phyloP scores from a whole-genome alignment of 441 rosid species.

The Adansonia grandidieri region DNA sequence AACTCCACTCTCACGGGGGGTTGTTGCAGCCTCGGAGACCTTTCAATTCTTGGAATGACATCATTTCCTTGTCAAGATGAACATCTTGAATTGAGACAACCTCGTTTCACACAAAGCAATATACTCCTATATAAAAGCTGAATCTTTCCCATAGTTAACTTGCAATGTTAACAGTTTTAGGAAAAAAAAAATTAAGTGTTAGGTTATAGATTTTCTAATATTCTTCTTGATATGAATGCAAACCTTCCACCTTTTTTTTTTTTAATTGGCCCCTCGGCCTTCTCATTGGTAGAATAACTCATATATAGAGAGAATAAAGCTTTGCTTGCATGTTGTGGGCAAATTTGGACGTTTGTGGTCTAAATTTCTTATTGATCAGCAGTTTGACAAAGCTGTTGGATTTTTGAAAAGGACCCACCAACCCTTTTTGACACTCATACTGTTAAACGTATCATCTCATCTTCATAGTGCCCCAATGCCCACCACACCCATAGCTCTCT shows the following conservation, averaged over 20 bases:
- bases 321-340: slow-evolving; percentile 22
- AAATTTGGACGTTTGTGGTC: slow-evolving; percentile 39
- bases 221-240: slow-evolving; percentile 40
- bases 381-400: slow-evolving; percentile 38
- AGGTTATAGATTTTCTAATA: slow-evolving; percentile 27
- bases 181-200: neutral
- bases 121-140: neutral
- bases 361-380: slow-evolving; percentile 27
- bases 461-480: slow-evolving; percentile 26
- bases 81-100: neutral
- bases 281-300: slow-evolving; percentile 23
- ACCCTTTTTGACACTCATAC: slow-evolving; percentile 25
- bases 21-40: neutral
- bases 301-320: neutral
- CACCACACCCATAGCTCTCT: slow-evolving; percentile 40
- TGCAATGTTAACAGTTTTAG: neutral
- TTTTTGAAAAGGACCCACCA: slow-evolving; percentile 53
- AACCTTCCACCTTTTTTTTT: slow-evolving; percentile 14
- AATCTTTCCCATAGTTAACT: slow-evolving; percentile 1
- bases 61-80: slow-evolving; percentile 18
- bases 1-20: neutral
- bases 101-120: slow-evolving; percentile 7
- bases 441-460: slow-evolving; percentile 45
- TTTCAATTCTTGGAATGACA: slow-evolving; percentile 16
- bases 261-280: slow-evolving; percentile 11